Base-by-base conservation (phyloP, 2,329 filamentous ascomycete species). In the Hawksworthiomyces lignivorus region DNA sequence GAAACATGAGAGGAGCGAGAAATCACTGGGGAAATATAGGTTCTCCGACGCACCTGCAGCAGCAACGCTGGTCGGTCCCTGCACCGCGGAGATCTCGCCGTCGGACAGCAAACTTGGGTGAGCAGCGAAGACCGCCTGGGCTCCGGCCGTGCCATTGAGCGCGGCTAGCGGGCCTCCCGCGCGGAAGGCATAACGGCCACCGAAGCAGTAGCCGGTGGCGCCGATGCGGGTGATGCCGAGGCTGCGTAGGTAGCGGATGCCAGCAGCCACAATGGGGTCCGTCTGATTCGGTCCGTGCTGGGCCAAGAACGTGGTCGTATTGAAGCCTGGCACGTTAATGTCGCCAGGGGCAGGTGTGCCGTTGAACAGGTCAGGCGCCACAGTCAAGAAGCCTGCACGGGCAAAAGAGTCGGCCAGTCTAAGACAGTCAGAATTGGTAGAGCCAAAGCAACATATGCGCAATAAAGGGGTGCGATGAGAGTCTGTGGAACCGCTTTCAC, bases 331-430 rank as follows among this genome's bases (percentile, higher is more conserved):
- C 7, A 48, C 39, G 49, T 56, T 58, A 46, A 61, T 50, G 40
- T 57, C 60, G 21, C 54, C 59, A 2, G 64, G 63, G 39, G 80
- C 66, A 11, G 73, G 62, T 42, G 75, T 68, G 48, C 75, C 77
- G 48, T 69, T 59, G 67, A 84, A 83, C 38, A 84, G 63, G 57
- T 86, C 82, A 3, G 81, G 82, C 44, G 81, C 69, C 36, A 82
- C 62, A 47, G 73, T 70, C 39, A 82, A 67, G 63, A 82, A 85
- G 50, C 80, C 81, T 50, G 77, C 77, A 44, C 72, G 69, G 39
- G 82, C 82, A 58, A 77, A 80, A 52, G 76, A 70, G 63, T 86
- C 82, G 52, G 78, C 80, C 46, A 84, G 53, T 0, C 56, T 59
- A 30, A n/a, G n/a, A n/a, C n/a, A n/a, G n/a, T n/a, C n/a, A n/a